Evolutionary conservation across 106 monocot genomes (phyloP), one percentile per base, ranked within the genome.

Genomic region (Triglochin maritima): DNA sequence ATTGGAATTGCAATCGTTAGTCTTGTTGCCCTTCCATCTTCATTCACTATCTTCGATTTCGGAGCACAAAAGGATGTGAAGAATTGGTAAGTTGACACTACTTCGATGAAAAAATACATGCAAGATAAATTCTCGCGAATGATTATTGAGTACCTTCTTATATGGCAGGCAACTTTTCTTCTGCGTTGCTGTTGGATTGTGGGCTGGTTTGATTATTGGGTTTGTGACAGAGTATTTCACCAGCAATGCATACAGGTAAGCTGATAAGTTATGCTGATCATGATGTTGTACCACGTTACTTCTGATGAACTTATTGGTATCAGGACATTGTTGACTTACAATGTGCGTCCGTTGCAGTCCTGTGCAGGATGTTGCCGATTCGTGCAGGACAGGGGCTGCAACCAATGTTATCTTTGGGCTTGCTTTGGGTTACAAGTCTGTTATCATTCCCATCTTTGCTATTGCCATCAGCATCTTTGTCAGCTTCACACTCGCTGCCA

Each of bases 201-300:
- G 74, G 74, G 74, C 74, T 60, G 74, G 74, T 42, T 60, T 74
- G 9, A 49, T 67, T 17, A 74, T 74, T 11, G 74, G 74, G 42
- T 74, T 74, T 67, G 66, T 74, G 51, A 74, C 74, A 49, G 74
- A 74, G 60, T 74, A 74, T 42, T 74, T 67, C 60, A 74, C 74
- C 9, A 74, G 74, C 59, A 74, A 74, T 67, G 74, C 74, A 4
- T 74, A 74, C 49, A 59, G 73, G 73, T 66, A 65, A 46, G 5
- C 41, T 3, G 6, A 57, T 42, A 52, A 46, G 50, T 53, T 12
- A 44, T 14, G 4, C 3, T 62, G 11, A 52, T 11, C 11, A 0
- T 52, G 11, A n/a, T n/a, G 17, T 59, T n/a, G 17, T 15, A n/a
- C 17, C 7, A 59, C 17, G 11, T n/a, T 59, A 12, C 17, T 2